A percentile compares a stretch with the other conserved stretches of the same genome.
Conservation (phyloP, 2,329 filamentous ascomycete genomes). For the Lachnellula hyalina region DNA sequence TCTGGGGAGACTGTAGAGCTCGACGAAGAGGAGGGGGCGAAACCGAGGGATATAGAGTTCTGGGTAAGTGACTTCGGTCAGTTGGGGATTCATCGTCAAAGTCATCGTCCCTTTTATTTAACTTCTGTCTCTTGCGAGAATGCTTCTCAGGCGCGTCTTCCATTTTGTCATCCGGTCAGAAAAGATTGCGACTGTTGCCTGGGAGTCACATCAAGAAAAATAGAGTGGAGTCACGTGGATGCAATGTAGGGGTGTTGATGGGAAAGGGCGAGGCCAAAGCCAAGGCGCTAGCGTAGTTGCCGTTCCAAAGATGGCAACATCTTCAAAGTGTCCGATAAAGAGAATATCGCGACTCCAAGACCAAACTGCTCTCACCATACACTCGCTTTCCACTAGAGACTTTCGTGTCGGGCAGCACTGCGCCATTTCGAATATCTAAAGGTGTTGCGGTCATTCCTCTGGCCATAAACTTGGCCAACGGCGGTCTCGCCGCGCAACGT, state of each 20-base stretch:
- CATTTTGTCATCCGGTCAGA: slow-evolving; percentile 10
- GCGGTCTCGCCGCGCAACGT: slow-evolving; percentile 22
- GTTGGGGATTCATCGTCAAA: neutral
- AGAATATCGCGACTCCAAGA: too few species aligned
- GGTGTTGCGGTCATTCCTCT: too few species aligned
- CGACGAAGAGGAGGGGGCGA: slow-evolving; percentile 28
- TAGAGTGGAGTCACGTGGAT: neutral
- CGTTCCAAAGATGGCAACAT: too few species aligned
- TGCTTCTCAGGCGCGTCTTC: slow-evolving; percentile 16
- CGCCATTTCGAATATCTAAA: too few species aligned
- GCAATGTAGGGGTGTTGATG: too few species aligned
- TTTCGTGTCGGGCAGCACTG: too few species aligned
- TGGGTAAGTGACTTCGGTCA: slow-evolving; percentile 6
- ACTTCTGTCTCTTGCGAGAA: slow-evolving; percentile 24
- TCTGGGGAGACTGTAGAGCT: slow-evolving; percentile 3
- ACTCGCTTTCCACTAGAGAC: too few species aligned
- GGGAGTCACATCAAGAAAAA: neutral
- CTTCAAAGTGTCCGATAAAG: too few species aligned
- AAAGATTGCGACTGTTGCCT: neutral
- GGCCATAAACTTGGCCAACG: slow-evolving; percentile 2
- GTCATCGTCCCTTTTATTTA: slow-evolving; percentile 10
- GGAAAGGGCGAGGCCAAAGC: too few species aligned
- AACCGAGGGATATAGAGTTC: slow-evolving; percentile 20
- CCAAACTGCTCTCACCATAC: too few species aligned
- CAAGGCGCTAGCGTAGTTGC: too few species aligned